Base-by-base conservation (phyloP, 345 rosid genomes). In the Pugionium dolabratum region DNA sequence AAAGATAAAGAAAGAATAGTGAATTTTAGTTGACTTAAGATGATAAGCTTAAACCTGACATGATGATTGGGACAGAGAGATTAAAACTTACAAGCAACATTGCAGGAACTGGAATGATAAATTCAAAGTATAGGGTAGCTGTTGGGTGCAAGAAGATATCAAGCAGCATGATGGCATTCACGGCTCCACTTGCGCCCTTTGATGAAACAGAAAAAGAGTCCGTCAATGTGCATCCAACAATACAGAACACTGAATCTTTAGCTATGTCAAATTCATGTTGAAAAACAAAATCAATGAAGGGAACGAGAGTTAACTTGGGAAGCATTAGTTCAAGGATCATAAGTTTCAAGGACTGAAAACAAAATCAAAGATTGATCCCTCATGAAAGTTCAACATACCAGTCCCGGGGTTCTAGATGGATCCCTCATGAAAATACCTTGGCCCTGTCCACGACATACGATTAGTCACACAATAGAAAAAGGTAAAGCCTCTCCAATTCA, bases 181-280 rank as follows among this genome's bases (percentile, higher is more conserved):
- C 97, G 26, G 97, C 96, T 55, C 92, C 98, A 60, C 96, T 93
- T 10, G 97, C 92, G 1, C 97, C 98, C 91, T 93, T 46, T 74
- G 7, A 69, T 49, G 11, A 6, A 55, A 69, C 54, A 48, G 25
- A 11, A 40, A 29, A 50, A 32, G 41, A 31, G 18, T 35, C 29
- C 29, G 18, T 35, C 62, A 62, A 9, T 61, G 3, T 62, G 55
- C 48, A 36, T 44, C 64, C 34, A 67, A 25, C 50, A 58, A 9
- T n/a, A 59, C 7, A 27, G 1, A 70, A 35, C 49, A 41, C 4
- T 27, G 45, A 34, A 40, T 41, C 27, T 46, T 48, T 41, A 66
- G 25, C 54, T 45, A 68, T 32, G 60, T 32, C 66, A 26, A n/a
- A 18, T n/a, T 43, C 37, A 59, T 57, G 56, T 30, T 37, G 11